Conservation (phyloP, 2,329 filamentous ascomycete genomes). For the Epichloe sibirici region DNA sequence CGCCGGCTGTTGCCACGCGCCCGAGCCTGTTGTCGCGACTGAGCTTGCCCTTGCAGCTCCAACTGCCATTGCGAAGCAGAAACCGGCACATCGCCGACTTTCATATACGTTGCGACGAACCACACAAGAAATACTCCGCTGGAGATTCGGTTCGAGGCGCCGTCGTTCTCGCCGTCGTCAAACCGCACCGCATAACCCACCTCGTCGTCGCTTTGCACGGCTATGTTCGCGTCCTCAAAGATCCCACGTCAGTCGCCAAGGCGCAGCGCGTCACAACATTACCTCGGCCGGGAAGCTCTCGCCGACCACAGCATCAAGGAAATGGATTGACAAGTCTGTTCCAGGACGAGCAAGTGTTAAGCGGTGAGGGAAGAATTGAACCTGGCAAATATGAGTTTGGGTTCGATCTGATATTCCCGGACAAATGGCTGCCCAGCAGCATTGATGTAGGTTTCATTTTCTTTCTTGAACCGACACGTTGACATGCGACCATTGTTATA, state of each 20-base stretch:
- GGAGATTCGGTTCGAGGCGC: constrained; percentile 64
- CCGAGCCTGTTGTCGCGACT: constrained; percentile 39
- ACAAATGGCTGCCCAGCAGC: constrained; percentile 68
- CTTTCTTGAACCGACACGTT: not conserved
- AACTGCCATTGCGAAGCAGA: constrained; percentile 36
- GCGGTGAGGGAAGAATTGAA: constrained; percentile 64
- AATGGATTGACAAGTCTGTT: constrained; percentile 73
- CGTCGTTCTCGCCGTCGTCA: constrained; percentile 60
- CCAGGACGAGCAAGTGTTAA: constrained; percentile 69
- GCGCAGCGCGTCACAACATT: constrained; percentile 33
- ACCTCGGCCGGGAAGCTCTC: constrained; percentile 24
- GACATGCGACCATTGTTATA: not conserved
- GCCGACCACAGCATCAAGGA: constrained; percentile 48
- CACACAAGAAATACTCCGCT: constrained; percentile 62
- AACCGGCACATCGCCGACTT: constrained; percentile 63
- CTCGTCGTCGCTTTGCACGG: constrained; percentile 67
- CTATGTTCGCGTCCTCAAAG: constrained; percentile 69
- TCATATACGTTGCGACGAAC: constrained; percentile 64
- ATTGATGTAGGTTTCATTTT: constrained; percentile 63
- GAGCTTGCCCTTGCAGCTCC: constrained; percentile 29
- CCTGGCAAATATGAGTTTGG: constrained; percentile 69
- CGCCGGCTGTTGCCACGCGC: constrained; percentile 15
- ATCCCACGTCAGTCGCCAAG: constrained; percentile 43
- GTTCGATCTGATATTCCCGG: constrained; percentile 60
- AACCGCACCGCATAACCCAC: constrained; percentile 67